These are phyloP conservation scores for Penicillium angulare DNA, from an alignment of 495 filamentous ascomycete genomes.

Conservation along the genomic window DNA sequence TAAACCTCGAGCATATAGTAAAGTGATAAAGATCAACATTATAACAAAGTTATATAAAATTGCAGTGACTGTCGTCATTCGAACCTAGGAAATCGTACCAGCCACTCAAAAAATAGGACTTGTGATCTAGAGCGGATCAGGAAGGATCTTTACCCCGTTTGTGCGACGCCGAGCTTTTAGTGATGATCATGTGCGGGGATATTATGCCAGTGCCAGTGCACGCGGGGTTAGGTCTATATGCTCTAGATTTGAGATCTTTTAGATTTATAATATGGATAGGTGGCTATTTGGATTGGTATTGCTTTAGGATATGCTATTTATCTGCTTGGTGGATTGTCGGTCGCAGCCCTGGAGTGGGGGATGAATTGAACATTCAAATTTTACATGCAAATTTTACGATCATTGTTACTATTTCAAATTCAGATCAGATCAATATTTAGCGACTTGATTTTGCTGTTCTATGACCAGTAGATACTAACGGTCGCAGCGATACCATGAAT, in stretches of 20 bases:
- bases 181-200: constrained; percentile 14
- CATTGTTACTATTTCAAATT: too few relatives aligned
- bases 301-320: too few relatives aligned
- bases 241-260: not conserved
- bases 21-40: not conserved
- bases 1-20: not conserved
- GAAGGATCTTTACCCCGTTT: constrained; percentile 18
- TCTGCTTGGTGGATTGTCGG: too few relatives aligned
- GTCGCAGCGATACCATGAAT: constrained; percentile 3
- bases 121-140: constrained; percentile 6
- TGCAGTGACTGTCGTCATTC: not conserved
- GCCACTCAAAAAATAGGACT: constrained; percentile 5
- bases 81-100: not conserved
- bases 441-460: not conserved
- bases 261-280: not conserved
- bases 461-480: not conserved
- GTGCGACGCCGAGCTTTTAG: constrained; percentile 14
- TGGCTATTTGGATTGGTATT: not conserved
- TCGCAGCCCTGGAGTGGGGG: too few relatives aligned
- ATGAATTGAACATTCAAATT: too few relatives aligned
- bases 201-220: constrained; percentile 18
- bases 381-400: too few relatives aligned
- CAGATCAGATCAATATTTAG: too few relatives aligned
- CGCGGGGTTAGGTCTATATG: constrained; percentile 7
- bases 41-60: constrained; percentile 16